Evolutionary conservation across 2,329 filamentous ascomycete species (phyloP), one percentile per base, ranked within the genome.

Genomic region (Aspergillus caelatus): DNA sequence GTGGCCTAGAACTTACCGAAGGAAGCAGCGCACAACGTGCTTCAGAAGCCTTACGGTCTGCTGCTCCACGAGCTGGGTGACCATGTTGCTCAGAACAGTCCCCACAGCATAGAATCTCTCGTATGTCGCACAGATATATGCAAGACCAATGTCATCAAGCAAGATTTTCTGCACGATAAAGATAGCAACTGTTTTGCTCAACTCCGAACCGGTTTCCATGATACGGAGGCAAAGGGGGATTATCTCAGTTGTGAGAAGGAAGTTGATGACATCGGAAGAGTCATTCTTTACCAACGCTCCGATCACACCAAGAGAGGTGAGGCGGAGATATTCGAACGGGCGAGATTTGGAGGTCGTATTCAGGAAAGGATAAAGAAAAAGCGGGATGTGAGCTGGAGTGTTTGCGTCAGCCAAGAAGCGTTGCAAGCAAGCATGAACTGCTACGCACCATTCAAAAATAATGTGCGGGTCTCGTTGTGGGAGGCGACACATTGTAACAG

Each of bases 81-180:
- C 95, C 95, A 99, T 99, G 77, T 98, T 99, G 82, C 93, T 97
- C 45, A 99, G 83, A 7, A 99, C 95, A 1, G 95, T 99, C 7
- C 95, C 95, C 6, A 99, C 95, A 9, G 95, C 95, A 72, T 98
- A 99, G 80, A 99, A 99, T 23, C 95, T 88, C 83, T 99, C 95
- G 73, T 99, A 99, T 0, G 95, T 99, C 68, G 96, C 94, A 80
- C 95, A 99, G 63, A 99, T 99, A 79, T 99, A 99, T 74, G 95
- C 95, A 66, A 99, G 86, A 4, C 95, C 95, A 72, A 96, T 94
- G 73, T 99, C 95, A 75, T 99, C 95, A 3, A 99, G 87, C 58
- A 99, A 82, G 30, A 99, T 99, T 85, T 99, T 99, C 80, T 99
- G 95, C 21, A 99, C 95, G 72, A 99, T 99, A 83, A 99, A 99